Evolutionary conservation across 176 grass and related monocot species (phyloP), one percentile per base, ranked within the genome.

Genomic region (Zoysia pacifica): DNA sequence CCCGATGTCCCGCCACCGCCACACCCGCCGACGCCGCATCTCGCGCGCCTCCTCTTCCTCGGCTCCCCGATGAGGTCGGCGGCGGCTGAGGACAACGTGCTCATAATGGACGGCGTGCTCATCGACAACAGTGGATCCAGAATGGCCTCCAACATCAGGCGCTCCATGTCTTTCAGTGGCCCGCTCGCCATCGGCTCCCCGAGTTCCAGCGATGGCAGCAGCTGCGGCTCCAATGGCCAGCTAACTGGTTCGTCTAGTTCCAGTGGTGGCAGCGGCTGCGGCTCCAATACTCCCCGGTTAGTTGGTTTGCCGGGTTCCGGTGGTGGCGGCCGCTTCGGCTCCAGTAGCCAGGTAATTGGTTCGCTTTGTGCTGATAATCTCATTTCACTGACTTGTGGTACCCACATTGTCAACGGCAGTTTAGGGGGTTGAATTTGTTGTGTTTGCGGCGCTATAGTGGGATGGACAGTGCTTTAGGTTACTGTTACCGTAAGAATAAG

Each of bases 41-140:
- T 81, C 53, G 9, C 46, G 38, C 52, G 12, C n/a, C 70, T 69
- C 38, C 54, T 81, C 65, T 52, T 86, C 39, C 39, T 46, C 19
- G 20, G 59, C 20, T 70, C 64, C 41, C 47, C 80, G 1, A 38
- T 72, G 44, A 16, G 61, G 5, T 53, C 68, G 13, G 52, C 52
- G 45, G 59, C 66, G 10, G 66, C 74, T 38, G 87, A 90, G 6
- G 77, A 87, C 67, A 68, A 77, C 58, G 81, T 81, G 11, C 45
- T 87, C 20, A 62, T 87, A 39, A 91, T 91, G 85, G 87, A 93
- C 44, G 90, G 90, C 36, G 81, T 79, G 40, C 84, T 87, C 66
- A 36, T 89, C n/a, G 44, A 54, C 65, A 78, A 58, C 49, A 41
- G 48, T 10, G 60, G 5, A 50, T 36, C 60, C 45, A 66, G 53